Evolutionary conservation across 2,329 filamentous ascomycete genomes (phyloP), one percentile per base, ranked within the genome.

Genomic region (Fusarium setosum): DNA sequence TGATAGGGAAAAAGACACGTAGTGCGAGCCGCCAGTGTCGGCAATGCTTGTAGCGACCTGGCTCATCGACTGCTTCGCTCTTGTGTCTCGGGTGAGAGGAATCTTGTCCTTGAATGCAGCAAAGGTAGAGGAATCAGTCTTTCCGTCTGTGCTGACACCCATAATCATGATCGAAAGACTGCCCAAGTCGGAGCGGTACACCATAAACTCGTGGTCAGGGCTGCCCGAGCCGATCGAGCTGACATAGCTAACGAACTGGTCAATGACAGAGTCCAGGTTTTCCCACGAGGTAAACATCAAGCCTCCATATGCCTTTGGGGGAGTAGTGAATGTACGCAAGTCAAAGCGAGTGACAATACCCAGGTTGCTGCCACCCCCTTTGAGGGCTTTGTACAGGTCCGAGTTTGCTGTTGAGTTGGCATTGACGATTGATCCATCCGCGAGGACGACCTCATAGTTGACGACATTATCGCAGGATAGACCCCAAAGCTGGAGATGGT

Each of bases 361-460:
- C 13, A 53, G 18, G 8, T 53, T 53, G 23, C 12, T 34, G 6
- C 49, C 49, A 9, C 49, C 49, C 4, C 49, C 49, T n/a, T 44
- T 41, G 8, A 53, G 26, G 18, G 49, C 49, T 18, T 53, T 53
- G 37, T 32, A 53, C 1, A 53, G 37, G 18, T 53, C 49, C n/a
- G 8, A 8, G 49, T 53, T 41, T 1, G 18, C 12, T 3, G 4
- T 32, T 4, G 37, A 9, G 12, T 44, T 53, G n/a, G 49, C 49
- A 6, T 32, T 24, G 15, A 44, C 38, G 9, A 53, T 23, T 13
- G 38, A 44, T 23, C 49, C 49, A 26, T 53, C 49, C 6, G 49
- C 49, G 4, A 53, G 49, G 26, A 53, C 49, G 6, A 53, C 38
- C 31, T 53, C 49, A 13, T 53, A 53, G 38, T 41, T 44, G 49